These are phyloP conservation scores for Suillus paluster DNA, from an alignment of 768 basidiomycete genomes.

Conservation along the genomic window DNA sequence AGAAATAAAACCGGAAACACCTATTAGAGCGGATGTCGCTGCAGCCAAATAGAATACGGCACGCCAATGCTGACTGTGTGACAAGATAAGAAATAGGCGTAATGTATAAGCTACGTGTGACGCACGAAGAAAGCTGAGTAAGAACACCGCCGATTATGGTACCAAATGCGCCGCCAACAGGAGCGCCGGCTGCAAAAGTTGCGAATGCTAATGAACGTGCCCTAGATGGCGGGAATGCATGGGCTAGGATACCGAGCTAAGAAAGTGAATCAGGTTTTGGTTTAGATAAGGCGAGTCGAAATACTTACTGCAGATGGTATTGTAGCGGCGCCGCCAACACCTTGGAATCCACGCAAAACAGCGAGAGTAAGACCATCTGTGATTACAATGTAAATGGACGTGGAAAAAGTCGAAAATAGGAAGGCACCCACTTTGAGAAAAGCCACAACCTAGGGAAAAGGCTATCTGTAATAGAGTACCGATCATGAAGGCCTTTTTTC, in stretches of 20 bases:
- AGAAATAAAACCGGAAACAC: constrained; percentile 56
- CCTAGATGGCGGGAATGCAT: constrained; percentile 70
- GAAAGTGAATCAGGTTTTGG: constrained; percentile 7
- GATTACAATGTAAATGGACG: background rate
- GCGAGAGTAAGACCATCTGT: constrained; percentile 64
- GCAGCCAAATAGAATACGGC: constrained; percentile 63
- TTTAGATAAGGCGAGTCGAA: background rate
- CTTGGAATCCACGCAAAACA: constrained; percentile 78
- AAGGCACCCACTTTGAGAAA: constrained; percentile 50
- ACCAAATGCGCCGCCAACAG: constrained; percentile 78
- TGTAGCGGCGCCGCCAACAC: constrained; percentile 77
- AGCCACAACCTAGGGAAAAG: constrained; percentile 68
- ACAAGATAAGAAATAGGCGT: constrained; percentile 2
- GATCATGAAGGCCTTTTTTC: constrained; percentile 65
- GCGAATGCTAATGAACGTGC: constrained; percentile 81
- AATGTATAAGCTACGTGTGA: background rate
- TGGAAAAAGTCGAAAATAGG: background rate
- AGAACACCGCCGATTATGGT: constrained; percentile 71
- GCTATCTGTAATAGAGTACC: constrained; percentile 59
- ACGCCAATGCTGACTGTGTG: constrained; percentile 59
- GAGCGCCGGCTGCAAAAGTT: constrained; percentile 83
- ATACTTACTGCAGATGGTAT: constrained; percentile 69
- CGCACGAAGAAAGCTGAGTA: constrained; percentile 53
- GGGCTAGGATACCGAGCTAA: constrained; percentile 82
- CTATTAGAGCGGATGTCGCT: constrained; percentile 57